phyloP scores from a whole-genome alignment of 768 basidiomycete genomes.

The Leccinum subgranulosum region DNA sequence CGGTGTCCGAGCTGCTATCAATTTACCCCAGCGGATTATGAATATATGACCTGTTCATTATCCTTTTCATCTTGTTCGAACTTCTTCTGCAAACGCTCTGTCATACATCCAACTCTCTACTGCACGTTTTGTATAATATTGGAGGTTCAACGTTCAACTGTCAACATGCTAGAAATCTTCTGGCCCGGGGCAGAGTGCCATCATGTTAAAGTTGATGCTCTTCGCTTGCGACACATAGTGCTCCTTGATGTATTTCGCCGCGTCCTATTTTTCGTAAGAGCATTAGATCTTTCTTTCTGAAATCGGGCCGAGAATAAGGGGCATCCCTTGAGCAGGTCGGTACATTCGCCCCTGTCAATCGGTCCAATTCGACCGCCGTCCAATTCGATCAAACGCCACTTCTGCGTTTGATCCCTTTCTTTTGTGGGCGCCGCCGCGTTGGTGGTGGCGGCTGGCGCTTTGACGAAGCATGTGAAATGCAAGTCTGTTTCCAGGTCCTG shows the following conservation, averaged over 20 bases:
- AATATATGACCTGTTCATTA: background rate
- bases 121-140: constrained; percentile 9
- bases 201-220: constrained; percentile 45
- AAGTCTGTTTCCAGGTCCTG: constrained; percentile 65
- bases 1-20: constrained; percentile 30
- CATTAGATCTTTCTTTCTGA: background rate
- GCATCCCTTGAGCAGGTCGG: constrained; percentile 54
- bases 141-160: background rate
- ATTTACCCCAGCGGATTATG: background rate
- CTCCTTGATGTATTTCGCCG: constrained; percentile 43
- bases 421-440: background rate
- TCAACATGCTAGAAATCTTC: constrained; percentile 12
- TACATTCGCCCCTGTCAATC: constrained; percentile 70
- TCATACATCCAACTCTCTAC: background rate
- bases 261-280: constrained; percentile 34
- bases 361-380: constrained; percentile 80
- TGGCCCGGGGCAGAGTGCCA: constrained; percentile 40
- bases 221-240: constrained; percentile 38
- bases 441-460: constrained; percentile 47
- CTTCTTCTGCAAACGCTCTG: background rate
- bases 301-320: background rate
- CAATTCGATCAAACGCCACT: constrained; percentile 68
- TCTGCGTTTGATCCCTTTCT: constrained; percentile 18
- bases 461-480: constrained; percentile 88
- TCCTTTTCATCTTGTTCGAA: background rate